Evolutionary conservation across 2,329 filamentous ascomycete species (phyloP).

Genomic region (Xylariaceae sp.): DNA sequence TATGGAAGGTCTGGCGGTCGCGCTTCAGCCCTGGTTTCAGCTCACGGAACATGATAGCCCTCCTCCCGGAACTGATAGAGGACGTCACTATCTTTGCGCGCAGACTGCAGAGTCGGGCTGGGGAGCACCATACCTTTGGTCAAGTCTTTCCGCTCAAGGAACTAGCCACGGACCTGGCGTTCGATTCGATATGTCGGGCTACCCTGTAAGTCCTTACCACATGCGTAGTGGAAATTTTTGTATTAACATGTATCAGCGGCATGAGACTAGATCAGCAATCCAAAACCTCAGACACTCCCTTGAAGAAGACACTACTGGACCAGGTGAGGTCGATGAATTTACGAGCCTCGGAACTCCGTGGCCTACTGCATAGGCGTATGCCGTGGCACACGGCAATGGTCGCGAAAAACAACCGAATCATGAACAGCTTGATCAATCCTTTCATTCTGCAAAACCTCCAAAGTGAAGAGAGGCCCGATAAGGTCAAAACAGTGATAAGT

Average conservation of each 20-base stretch:
- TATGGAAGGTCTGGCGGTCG: conserved; percentile 23
- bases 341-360: conserved; percentile 4
- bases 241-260: conserved; percentile 6
- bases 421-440: conserved; percentile 15
- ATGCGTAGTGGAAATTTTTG: too few species aligned
- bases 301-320: conserved; percentile 12
- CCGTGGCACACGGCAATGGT: conserved; percentile 14
- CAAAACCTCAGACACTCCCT: conserved; percentile 8
- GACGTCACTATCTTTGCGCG: conserved; percentile 31
- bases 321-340: conserved; percentile 12
- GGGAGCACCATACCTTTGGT: conserved; percentile 21
- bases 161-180: conserved; percentile 30
- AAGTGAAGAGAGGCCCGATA: background rate
- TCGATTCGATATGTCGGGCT: conserved; percentile 33
- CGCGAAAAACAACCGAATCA: conserved; percentile 16
- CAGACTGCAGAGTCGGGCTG: conserved; percentile 18
- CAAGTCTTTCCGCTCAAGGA: conserved; percentile 27
- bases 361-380: conserved; percentile 1
- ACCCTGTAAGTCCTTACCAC: conserved; percentile 24
- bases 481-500: background rate
- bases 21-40: conserved; percentile 32
- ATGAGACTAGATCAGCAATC: conserved; percentile 14
- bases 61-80: conserved; percentile 31
- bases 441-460: conserved; percentile 14
- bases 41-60: conserved; percentile 25